Evolutionary conservation across 768 basidiomycete genomes (phyloP).

Genomic region (Tricholoma terreum): DNA sequence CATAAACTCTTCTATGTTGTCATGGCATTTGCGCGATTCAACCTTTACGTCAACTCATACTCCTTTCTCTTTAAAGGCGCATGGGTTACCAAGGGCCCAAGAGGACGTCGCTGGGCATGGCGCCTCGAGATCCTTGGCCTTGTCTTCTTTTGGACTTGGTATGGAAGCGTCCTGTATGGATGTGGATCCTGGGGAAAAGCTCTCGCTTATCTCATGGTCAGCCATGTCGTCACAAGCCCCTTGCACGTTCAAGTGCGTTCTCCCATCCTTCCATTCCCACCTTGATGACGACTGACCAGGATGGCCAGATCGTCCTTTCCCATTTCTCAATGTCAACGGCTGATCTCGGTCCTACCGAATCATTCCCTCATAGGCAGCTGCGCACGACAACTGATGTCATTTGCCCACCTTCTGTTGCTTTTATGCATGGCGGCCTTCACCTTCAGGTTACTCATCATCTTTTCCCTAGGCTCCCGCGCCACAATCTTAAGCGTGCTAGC

Average conservation of each 20-base stretch:
- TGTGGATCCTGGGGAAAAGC: slow-evolving; percentile 71
- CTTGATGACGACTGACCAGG: background rate
- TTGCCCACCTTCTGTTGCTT: slow-evolving; percentile 78
- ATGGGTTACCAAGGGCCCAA: slow-evolving; percentile 58
- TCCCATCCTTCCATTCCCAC: background rate
- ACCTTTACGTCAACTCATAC: slow-evolving; percentile 90
- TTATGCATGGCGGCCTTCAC: slow-evolving; percentile 96
- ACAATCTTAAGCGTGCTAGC: slow-evolving; percentile 85
- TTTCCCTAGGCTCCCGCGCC: slow-evolving; percentile 92
- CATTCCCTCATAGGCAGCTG: slow-evolving; percentile 90
- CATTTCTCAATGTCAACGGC: slow-evolving; percentile 95
- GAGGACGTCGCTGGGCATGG: slow-evolving; percentile 77
- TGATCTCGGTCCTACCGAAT: slow-evolving; percentile 87
- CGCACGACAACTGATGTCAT: slow-evolving; percentile 97
- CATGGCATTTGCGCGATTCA: slow-evolving; percentile 89
- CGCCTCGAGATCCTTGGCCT: slow-evolving; percentile 73
- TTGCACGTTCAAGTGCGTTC: slow-evolving; percentile 85
- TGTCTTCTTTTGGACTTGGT: slow-evolving; percentile 90
- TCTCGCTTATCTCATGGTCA: slow-evolving; percentile 75
- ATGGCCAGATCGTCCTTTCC: slow-evolving; percentile 82
- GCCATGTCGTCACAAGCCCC: slow-evolving; percentile 83
- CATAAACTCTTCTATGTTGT: slow-evolving; percentile 92
- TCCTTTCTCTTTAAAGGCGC: slow-evolving; percentile 64
- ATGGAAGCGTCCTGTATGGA: slow-evolving; percentile 60
- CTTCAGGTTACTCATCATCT: slow-evolving; percentile 97